phyloP scores from a whole-genome alignment of 768 basidiomycete genomes.

The Collybia nuda region DNA sequence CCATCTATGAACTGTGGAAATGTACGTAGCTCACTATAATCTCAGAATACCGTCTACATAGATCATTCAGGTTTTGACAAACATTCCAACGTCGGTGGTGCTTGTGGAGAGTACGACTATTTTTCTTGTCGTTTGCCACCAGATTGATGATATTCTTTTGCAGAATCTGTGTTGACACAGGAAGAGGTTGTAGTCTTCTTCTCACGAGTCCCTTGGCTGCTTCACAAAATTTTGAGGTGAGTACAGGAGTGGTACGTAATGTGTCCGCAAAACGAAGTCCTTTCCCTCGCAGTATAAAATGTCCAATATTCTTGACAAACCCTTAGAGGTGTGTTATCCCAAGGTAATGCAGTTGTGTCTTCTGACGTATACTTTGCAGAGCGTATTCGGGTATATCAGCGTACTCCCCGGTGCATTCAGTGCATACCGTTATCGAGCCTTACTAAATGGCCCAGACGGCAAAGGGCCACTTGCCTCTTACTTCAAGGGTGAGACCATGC shows the following conservation, averaged over 20 bases:
- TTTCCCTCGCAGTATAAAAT: conserved; percentile 71
- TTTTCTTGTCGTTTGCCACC: neutral
- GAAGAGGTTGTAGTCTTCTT: conserved; percentile 68
- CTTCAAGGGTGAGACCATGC: conserved; percentile 92
- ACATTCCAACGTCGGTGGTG: conserved; percentile 85
- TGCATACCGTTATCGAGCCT: conserved; percentile 86
- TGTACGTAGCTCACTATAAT: conserved; percentile 34
- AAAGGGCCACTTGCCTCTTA: conserved; percentile 89
- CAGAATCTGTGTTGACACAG: conserved; percentile 83
- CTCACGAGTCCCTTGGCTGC: conserved; percentile 80
- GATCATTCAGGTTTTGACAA: conserved; percentile 69
- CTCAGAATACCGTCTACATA: neutral
- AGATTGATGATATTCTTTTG: conserved; percentile 1
- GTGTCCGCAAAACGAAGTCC: conserved; percentile 1
- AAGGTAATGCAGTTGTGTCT: neutral
- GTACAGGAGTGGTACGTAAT: neutral
- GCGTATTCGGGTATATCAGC: conserved; percentile 84
- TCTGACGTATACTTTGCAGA: conserved; percentile 32
- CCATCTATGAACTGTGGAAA: conserved; percentile 97
- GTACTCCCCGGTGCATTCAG: conserved; percentile 93
- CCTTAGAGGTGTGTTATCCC: conserved; percentile 66
- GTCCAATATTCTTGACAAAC: conserved; percentile 96
- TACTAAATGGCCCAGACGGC: conserved; percentile 84
- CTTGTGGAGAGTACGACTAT: conserved; percentile 81
- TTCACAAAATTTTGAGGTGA: conserved; percentile 92